Evolutionary conservation across 2,329 filamentous ascomycete species (phyloP).

Genomic region (Botrytis hyacinthi): DNA sequence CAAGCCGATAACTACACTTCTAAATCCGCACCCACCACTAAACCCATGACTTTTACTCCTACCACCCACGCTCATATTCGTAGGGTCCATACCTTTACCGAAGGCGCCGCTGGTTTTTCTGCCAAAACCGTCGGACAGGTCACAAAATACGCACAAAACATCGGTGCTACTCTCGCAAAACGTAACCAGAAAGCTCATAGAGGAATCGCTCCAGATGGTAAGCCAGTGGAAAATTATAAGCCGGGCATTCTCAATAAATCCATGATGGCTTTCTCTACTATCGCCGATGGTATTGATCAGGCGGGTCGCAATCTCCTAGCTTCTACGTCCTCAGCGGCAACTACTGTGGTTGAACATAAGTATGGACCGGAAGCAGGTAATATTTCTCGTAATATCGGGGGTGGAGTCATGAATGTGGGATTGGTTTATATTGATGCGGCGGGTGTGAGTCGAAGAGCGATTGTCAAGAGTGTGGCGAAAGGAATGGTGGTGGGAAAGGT

Average conservation of each 20-base stretch:
- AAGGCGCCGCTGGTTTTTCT: slow-evolving; percentile 73
- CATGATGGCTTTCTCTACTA: slow-evolving; percentile 92
- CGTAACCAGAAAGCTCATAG: slow-evolving; percentile 57
- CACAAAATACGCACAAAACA: slow-evolving; percentile 79
- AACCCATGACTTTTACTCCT: slow-evolving; percentile 85
- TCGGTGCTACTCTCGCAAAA: slow-evolving; percentile 74
- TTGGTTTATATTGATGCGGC: slow-evolving; percentile 96
- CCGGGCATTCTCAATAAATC: slow-evolving; percentile 93
- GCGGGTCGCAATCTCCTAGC: slow-evolving; percentile 75
- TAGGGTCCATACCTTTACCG: slow-evolving; percentile 84
- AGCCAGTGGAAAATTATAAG: slow-evolving; percentile 64
- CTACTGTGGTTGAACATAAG: slow-evolving; percentile 80
- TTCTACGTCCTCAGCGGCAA: slow-evolving; percentile 74
- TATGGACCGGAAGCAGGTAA: slow-evolving; percentile 84
- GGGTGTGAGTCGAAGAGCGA: slow-evolving; percentile 82
- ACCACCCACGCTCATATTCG: slow-evolving; percentile 81
- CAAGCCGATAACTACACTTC: slow-evolving; percentile 79
- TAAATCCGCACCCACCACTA: slow-evolving; percentile 72
- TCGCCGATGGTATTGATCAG: slow-evolving; percentile 90
- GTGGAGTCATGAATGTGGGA: slow-evolving; percentile 92
- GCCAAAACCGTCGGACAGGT: slow-evolving; percentile 85
- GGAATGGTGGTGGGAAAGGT: slow-evolving; percentile 90
- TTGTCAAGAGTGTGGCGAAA: slow-evolving; percentile 93
- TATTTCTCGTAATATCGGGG: slow-evolving; percentile 71
- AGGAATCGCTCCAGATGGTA: slow-evolving; percentile 69